Evolutionary conservation across 345 rosid species (phyloP), one percentile per base, ranked within the genome.

Genomic region (Bruguiera parviflora): DNA sequence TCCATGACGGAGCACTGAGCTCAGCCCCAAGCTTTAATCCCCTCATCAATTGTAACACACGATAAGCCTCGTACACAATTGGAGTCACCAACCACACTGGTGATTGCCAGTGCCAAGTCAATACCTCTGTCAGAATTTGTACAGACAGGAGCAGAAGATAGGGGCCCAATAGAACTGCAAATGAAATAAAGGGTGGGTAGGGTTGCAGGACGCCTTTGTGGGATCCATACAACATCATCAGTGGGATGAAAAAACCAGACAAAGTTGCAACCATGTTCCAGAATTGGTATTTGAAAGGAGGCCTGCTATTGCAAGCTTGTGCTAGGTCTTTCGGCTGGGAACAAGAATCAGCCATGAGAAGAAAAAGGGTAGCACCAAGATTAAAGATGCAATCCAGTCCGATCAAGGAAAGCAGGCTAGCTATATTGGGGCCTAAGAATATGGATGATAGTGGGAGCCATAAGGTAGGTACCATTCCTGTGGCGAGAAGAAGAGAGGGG

Each of bases 41-140:
- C 73, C 97, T 84, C 97, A 94, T 89, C 67, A 91, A 74, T 69
- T 91, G 98, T 76, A 91, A 33, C 39, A 94, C 79, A 1, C 97
- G 85, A 80, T 91, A 91, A 31, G 88, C 80, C 80, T 91, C 98
- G 2, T 94, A 94, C 27, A 94, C 90, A 69, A 94, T 85, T 15
- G 96, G 97, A 6, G 97, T 94, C 72, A 88, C 95, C 68, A 89
- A 76, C 98, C 98, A 94, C 0, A 91, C 95, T 0, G 96, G 96
- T 51, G 98, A 94, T 47, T 85, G 83, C 97, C 96, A 94, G 46
- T 86, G 89, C 98, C 97, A 94, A 5, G 91, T 91, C 74, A 94
- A 80, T 74, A 87, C 78, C 85, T 94, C 98, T 0, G 96, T 91
- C 33, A 94, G 74, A 51, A 84, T 62, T 77, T 94, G 98, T n/a